phyloP scores from a whole-genome alignment of 148 eudicot genomes.

The Nepenthes mirabilis region DNA sequence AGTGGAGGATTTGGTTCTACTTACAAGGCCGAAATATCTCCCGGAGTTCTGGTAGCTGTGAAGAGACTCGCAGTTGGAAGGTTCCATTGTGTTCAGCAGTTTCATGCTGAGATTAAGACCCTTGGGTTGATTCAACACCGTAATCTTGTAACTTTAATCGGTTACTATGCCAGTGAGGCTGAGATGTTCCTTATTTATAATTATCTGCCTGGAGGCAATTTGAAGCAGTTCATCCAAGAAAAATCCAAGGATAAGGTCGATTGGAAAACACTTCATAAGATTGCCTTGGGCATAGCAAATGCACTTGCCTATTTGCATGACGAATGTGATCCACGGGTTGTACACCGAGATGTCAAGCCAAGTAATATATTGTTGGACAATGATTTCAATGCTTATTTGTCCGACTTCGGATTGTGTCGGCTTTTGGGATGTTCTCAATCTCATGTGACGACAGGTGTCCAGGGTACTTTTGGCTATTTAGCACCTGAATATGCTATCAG shows the following conservation, averaged over 20 bases:
- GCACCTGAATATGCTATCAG: conserved; percentile 65
- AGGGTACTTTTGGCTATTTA: conserved; percentile 57
- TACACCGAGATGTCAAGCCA: conserved; percentile 57
- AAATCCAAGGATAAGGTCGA: conserved; percentile 22
- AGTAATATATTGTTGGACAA: conserved; percentile 57
- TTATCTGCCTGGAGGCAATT: conserved; percentile 53
- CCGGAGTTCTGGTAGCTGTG: conserved; percentile 51
- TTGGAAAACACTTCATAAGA: conserved; percentile 43
- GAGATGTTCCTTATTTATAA: conserved; percentile 63
- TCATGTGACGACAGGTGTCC: conserved; percentile 57
- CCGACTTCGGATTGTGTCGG: conserved; percentile 56
- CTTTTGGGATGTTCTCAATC: conserved; percentile 50
- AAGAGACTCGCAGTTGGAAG: conserved; percentile 45
- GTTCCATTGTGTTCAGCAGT: conserved; percentile 51
- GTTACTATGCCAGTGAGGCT: conserved; percentile 46
- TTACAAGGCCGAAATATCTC: conserved; percentile 46
- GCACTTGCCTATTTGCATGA: conserved; percentile 52
- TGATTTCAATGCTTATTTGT: conserved; percentile 50
- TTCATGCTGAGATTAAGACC: conserved; percentile 52
- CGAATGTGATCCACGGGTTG: conserved; percentile 46
- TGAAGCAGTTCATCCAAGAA: conserved; percentile 46
- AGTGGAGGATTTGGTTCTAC: conserved; percentile 66
- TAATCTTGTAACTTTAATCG: conserved; percentile 53
- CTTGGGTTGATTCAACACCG: conserved; percentile 46
- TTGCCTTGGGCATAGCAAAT: conserved; percentile 43